Evolutionary conservation across 441 rosid species (phyloP).

Genomic region (Lepidium campestre): DNA sequence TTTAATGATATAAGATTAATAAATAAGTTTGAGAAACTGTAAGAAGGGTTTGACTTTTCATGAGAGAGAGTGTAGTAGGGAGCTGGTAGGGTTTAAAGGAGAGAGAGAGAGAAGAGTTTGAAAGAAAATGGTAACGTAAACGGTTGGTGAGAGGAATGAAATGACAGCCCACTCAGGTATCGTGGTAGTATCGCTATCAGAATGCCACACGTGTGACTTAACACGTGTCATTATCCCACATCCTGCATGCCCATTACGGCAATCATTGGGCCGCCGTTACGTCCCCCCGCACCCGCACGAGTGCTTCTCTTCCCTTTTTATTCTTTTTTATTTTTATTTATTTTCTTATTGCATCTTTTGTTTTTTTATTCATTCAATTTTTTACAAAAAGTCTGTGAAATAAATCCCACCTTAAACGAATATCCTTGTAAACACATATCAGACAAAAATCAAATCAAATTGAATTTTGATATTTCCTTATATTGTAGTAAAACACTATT

Average conservation of each 20-base stretch:
- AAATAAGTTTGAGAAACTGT: too few relatives aligned
- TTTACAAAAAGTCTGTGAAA: neutral
- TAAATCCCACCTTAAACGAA: neutral
- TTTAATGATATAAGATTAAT: too few relatives aligned
- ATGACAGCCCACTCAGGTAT: conserved; percentile 12
- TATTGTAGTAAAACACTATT: neutral
- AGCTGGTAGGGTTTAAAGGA: conserved; percentile 13
- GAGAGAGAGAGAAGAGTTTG: neutral
- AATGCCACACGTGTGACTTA: conserved; percentile 35
- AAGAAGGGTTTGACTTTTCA: too few relatives aligned
- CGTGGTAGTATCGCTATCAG: conserved; percentile 17
- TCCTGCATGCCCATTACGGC: conserved; percentile 28
- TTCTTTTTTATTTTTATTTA: neutral
- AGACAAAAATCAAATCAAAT: neutral
- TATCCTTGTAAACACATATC: neutral
- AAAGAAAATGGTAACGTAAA: conserved; percentile 11
- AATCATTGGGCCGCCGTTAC: conserved; percentile 34
- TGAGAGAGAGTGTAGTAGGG: neutral
- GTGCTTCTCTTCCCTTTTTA: conserved; percentile 21
- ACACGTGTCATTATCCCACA: conserved; percentile 13
- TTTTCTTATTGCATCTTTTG: neutral
- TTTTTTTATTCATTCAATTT: neutral
- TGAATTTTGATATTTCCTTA: neutral
- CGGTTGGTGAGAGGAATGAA: conserved; percentile 26
- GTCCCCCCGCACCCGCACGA: conserved; percentile 52